Evolutionary conservation across 2,329 filamentous ascomycete genomes (phyloP).

Genomic region (Raffaelea deltoideospora): DNA sequence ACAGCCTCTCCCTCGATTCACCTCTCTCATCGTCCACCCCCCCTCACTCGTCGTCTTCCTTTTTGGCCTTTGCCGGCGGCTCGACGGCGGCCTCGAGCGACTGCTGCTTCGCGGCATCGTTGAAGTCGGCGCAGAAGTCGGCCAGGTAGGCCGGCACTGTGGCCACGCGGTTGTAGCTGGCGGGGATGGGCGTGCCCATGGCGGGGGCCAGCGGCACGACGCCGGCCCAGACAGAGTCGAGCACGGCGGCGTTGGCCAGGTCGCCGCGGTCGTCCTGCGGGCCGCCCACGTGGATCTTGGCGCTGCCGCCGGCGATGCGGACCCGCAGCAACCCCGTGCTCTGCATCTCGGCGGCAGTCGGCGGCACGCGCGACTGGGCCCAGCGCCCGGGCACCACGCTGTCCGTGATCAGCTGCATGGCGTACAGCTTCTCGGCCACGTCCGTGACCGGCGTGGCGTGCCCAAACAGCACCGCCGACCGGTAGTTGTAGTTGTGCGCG

Average conservation of each 20-base stretch:
- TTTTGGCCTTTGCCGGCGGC: constrained; percentile 2
- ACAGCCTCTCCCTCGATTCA: not conserved
- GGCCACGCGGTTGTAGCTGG: constrained; percentile 40
- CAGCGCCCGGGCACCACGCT: constrained; percentile 55
- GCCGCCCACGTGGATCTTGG: constrained; percentile 54
- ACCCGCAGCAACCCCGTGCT: constrained; percentile 60
- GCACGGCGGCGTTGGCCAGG: constrained; percentile 24
- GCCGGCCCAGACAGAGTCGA: constrained; percentile 36
- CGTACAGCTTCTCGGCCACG: constrained; percentile 56
- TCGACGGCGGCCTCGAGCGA: constrained; percentile 12
- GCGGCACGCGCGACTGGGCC: constrained; percentile 52
- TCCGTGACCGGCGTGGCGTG: constrained; percentile 53
- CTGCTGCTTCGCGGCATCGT: constrained; percentile 12
- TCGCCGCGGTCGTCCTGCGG: constrained; percentile 41
- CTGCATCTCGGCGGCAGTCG: constrained; percentile 58
- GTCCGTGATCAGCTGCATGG: constrained; percentile 67
- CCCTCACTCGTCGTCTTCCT: constrained; percentile 4
- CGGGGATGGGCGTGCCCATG: constrained; percentile 47
- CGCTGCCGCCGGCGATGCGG: constrained; percentile 53
- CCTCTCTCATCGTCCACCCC: constrained; percentile 6
- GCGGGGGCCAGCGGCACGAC: constrained; percentile 47
- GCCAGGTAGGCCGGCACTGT: constrained; percentile 47
- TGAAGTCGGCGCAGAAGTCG: constrained; percentile 24
- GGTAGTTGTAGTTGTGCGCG: constrained; percentile 77
- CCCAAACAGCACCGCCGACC: constrained; percentile 64